Base-by-base conservation (phyloP, 2,329 filamentous ascomycete genomes). In the Aspergillus eucalypticola region DNA sequence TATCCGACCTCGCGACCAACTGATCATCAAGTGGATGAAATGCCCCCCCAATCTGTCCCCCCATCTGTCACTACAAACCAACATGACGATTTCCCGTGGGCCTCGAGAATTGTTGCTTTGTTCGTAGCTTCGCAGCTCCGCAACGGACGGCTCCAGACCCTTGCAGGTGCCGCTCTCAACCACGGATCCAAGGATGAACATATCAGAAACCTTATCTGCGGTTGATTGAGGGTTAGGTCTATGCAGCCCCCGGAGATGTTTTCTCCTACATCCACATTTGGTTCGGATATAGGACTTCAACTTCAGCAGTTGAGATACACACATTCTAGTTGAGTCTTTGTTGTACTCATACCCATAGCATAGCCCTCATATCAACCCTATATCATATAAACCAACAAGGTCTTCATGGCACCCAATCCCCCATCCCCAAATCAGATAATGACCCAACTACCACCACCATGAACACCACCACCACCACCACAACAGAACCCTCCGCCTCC, bases 91-190 rank as follows among this genome's bases (percentile, higher is more conserved):
- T 11, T 44, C 19, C 41, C 41, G 21, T 44, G 41, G 41, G 19
- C 41, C 41, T 21, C 3, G 32, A 13, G 11, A 35, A 44, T 17
- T 17, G 23, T 21, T 55, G 32, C 39, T 55, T 55, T 55, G 53
- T 55, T 44, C 21, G 15, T 27, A 42, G 25, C 19, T 17, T 4
- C 1, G 32, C 50, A 21, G 13, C 11, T 39, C 50, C 21, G 42
- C 23, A 55, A 4, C 25, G 25, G 39, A 27, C 23, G 53, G 53
- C 44, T 55, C 53, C 53, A 55, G 53, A 44, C 39, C 29, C 53
- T 21, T 29, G 25, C n/a, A n/a, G n/a, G 8, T 35, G 19, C 23
- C 38, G 53, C 39, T 4, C 13, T 38, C n/a, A 19, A 53, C 51
- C 51, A 53, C 8, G 51, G 51, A 41, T 38, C 19, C 11, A 21